Percentiles rank a stretch among this genome's conserved stretches.
phyloP scores from a whole-genome alignment of 345 rosid genomes.

The Hibiscus tridactylites region DNA sequence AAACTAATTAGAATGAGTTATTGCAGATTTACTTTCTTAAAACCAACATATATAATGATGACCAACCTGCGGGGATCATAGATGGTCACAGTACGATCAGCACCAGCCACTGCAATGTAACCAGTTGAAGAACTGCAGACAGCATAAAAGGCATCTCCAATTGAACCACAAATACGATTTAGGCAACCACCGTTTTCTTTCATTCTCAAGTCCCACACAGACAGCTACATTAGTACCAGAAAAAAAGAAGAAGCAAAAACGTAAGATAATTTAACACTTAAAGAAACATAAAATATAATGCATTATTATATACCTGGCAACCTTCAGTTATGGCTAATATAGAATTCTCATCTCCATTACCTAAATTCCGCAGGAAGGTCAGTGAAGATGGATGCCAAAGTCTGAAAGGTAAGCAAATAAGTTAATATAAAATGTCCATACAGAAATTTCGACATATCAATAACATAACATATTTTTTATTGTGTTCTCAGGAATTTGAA shows the following conservation, averaged over 20 bases:
- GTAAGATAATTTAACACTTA: constrained; percentile 9
- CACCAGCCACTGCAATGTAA: constrained; percentile 55
- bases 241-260: constrained; percentile 9
- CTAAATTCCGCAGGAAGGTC: constrained; percentile 36
- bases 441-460: neutral
- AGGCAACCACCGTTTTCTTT: constrained; percentile 65
- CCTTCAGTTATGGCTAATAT: constrained; percentile 54
- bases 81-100: constrained; percentile 56
- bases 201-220: constrained; percentile 58
- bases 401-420: constrained; percentile 26
- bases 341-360: constrained; percentile 35
- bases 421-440: constrained; percentile 3
- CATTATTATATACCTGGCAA: constrained; percentile 39
- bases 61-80: constrained; percentile 75
- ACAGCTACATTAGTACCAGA: constrained; percentile 33
- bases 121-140: constrained; percentile 50
- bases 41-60: neutral
- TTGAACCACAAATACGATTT: constrained; percentile 47
- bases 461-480: neutral
- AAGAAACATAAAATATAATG: neutral
- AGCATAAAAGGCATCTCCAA: constrained; percentile 47
- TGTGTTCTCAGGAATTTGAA: neutral
- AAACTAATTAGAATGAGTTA: neutral
- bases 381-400: constrained; percentile 60
- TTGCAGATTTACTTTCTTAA: neutral